phyloP scores from a whole-genome alignment of 2,329 filamentous ascomycete species.

The Fusarium sublunatum region DNA sequence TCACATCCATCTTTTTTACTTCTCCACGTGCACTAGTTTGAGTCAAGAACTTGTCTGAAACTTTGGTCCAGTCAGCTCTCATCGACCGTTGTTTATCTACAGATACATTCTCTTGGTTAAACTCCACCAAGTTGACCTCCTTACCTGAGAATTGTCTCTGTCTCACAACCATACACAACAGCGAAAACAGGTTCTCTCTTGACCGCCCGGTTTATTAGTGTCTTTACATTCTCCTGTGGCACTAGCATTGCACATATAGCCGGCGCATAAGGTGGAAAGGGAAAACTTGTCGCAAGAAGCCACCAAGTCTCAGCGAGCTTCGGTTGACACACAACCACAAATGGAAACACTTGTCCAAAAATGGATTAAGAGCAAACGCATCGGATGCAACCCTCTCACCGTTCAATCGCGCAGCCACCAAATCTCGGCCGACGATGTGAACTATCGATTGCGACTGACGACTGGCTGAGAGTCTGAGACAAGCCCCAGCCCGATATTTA shows the following conservation, averaged over 20 bases:
- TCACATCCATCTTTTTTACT: slow-evolving; percentile 27
- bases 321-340: slow-evolving; percentile 14
- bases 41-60: slow-evolving; percentile 29
- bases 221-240: slow-evolving; percentile 8
- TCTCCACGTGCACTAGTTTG: slow-evolving; percentile 41
- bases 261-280: not conserved
- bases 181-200: slow-evolving; percentile 17
- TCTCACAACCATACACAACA: slow-evolving; percentile 17
- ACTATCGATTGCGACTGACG: slow-evolving; percentile 8
- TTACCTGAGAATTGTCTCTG: slow-evolving; percentile 21
- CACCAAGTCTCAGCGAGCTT: not conserved
- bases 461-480: slow-evolving; percentile 37
- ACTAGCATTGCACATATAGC: not conserved
- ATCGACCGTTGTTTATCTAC: slow-evolving; percentile 5
- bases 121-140: slow-evolving; percentile 17
- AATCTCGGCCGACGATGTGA: slow-evolving; percentile 18
- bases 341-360: slow-evolving; percentile 10
- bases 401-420: slow-evolving; percentile 28
- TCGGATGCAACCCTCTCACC: slow-evolving; percentile 34
- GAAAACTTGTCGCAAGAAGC: slow-evolving; percentile 3
- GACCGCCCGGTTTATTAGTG: slow-evolving; percentile 4
- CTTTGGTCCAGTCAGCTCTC: slow-evolving; percentile 28
- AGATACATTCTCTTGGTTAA: not conserved
- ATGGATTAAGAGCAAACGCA: slow-evolving; percentile 18
- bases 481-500: slow-evolving; percentile 21